Evolutionary conservation across 1,284 basidiomycete genomes (phyloP), one percentile per base, ranked within the genome.

Genomic region (Tilletia caries): DNA sequence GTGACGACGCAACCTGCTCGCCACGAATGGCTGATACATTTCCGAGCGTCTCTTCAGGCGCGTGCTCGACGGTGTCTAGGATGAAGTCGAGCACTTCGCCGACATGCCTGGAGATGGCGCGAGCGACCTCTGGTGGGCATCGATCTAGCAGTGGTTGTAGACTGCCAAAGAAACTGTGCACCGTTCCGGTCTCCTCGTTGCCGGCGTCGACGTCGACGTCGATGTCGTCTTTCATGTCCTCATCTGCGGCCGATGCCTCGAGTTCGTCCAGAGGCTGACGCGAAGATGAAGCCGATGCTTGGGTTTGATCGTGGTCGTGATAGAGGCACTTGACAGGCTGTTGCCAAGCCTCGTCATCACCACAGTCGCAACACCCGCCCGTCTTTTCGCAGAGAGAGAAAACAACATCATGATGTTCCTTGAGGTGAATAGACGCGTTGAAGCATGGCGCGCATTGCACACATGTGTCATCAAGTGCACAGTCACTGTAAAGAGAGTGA

Each of bases 1-100:
- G n/a, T 44, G 44, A 52, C 52, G 50, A 43, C 23, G 43, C 18
- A 43, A 54, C 10, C 64, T 70, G 20, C 33, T 34, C 43, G 8
- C 18, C 65, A 6, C n/a, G 20, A 15, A 12, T n/a, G 13, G 34
- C 23, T 12, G 58, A 20, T 3, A 62, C 18, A 12, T 62, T 15
- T 15, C 58, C 58, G 27, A 85, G 84, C 0, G 89, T 89, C 76
- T 93, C 92, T 67, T 92, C 89, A 0, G 92, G 92, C 0, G 92
- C 92, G 79, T 89, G 90, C 79, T 93, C 91, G 15, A 96, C 85
- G 1, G 91, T 92, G 77, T 92, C 89, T 10, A 96, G 88, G 54
- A 95, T 85, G 81, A 92, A 95, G 79, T 94, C 91, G 60, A 95
- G 84, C 2, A 91, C 90, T 76, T 90, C 91, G 6, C 86, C 89